Evolutionary conservation across 108 stramenopile species (phyloP).

Genomic region (Hondaea fermentalgiana): DNA sequence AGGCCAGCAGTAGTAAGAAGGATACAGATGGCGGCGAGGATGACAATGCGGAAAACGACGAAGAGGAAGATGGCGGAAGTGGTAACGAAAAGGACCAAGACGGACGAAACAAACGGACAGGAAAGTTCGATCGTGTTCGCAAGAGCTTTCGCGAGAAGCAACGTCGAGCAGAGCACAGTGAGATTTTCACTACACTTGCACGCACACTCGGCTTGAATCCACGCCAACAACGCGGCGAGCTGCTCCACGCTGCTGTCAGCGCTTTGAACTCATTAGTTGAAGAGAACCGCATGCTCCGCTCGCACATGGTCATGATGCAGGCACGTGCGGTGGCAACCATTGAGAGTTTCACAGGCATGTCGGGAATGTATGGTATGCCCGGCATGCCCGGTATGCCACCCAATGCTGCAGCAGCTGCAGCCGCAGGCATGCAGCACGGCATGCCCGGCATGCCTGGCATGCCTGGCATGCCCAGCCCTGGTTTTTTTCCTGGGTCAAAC

Average conservation of each 20-base stretch:
- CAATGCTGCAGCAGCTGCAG: background rate
- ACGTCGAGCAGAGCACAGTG: background rate
- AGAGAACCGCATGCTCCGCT: background rate
- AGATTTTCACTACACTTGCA: background rate
- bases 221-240: background rate
- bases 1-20: background rate
- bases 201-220: background rate
- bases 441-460: background rate
- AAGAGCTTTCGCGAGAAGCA: background rate
- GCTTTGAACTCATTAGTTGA: background rate
- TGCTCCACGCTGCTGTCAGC: background rate
- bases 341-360: background rate
- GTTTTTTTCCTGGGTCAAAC: background rate
- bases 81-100: background rate
- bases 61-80: background rate
- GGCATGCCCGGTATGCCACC: background rate
- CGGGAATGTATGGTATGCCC: background rate
- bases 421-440: background rate
- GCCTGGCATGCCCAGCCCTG: background rate
- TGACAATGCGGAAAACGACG: background rate
- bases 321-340: background rate
- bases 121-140: background rate
- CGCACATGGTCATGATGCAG: slow-evolving; percentile 3
- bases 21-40: background rate
- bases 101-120: background rate